A percentile compares a stretch with the other conserved stretches of the same genome.
Conservation (phyloP, 257 asterid species). For the Cynanchum wilfordii region DNA sequence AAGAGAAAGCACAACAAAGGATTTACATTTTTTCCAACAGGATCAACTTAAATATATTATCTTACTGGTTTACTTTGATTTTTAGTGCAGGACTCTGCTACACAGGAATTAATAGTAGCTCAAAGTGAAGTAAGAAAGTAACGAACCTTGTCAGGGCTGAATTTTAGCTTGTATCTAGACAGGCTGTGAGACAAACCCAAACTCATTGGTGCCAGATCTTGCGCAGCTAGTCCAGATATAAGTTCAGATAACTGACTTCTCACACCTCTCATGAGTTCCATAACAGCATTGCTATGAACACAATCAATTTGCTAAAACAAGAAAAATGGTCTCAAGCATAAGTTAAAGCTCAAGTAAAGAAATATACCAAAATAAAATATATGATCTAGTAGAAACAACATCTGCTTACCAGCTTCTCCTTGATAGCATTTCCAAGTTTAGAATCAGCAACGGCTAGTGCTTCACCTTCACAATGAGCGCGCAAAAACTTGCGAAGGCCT, state of each 20-base stretch:
- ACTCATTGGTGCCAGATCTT: conserved; percentile 91
- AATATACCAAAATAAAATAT: background rate
- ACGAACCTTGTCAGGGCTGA: conserved; percentile 85
- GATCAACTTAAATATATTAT: background rate
- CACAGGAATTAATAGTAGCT: background rate
- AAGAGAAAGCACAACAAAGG: background rate
- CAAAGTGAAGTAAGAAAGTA: background rate
- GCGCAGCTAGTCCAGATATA: conserved; percentile 67
- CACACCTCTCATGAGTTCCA: conserved; percentile 92
- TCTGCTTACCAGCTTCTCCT: conserved; percentile 72
- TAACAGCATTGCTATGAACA: conserved; percentile 70
- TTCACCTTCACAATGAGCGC: conserved; percentile 62
- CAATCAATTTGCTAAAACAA: conserved; percentile 74
- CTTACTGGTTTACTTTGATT: background rate
- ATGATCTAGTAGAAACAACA: background rate
- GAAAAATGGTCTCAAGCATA: background rate
- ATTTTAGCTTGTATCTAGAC: conserved; percentile 73
- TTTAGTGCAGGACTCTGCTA: background rate
- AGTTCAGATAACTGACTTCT: conserved; percentile 76
- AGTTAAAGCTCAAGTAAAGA: background rate
- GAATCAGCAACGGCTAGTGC: conserved; percentile 81
- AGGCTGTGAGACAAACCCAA: conserved; percentile 88
- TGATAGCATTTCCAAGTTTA: conserved; percentile 70
- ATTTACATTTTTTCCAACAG: background rate
- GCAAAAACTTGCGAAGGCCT: conserved; percentile 68